phyloP scores from a whole-genome alignment of 352 stramenopile species.

The Phytophthora pseudosyringae region DNA sequence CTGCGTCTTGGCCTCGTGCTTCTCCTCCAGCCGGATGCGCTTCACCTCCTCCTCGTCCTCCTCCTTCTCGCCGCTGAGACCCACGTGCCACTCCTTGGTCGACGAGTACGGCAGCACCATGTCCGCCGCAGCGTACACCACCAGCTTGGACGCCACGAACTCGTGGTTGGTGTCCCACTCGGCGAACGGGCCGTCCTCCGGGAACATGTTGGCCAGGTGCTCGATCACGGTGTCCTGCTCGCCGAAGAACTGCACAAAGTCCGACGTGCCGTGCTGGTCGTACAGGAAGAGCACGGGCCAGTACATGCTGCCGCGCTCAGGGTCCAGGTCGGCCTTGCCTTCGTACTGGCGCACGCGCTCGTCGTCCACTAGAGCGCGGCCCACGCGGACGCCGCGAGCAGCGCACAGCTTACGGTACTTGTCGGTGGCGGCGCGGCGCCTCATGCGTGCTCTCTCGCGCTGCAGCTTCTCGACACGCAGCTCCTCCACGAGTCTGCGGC shows the following conservation, averaged over 20 bases:
- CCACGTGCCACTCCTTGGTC: conserved; percentile 78
- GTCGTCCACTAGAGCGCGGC: conserved; percentile 77
- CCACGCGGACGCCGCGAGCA: conserved; percentile 68
- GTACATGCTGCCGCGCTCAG: conserved; percentile 62
- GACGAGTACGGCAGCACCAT: conserved; percentile 72
- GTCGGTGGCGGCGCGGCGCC: conserved; percentile 66
- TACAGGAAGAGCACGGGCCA: conserved; percentile 90
- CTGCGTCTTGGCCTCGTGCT: conserved; percentile 80
- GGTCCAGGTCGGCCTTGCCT: conserved; percentile 79
- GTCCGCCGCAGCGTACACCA: conserved; percentile 76
- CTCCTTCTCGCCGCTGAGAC: conserved; percentile 77
- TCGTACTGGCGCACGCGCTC: conserved; percentile 84
- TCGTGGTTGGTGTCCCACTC: conserved; percentile 77
- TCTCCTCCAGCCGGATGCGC: conserved; percentile 69
- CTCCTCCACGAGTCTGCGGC: conserved; percentile 63
- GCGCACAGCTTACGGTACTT: conserved; percentile 83
- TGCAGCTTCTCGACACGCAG: conserved; percentile 67
- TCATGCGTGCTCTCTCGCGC: conserved; percentile 72
- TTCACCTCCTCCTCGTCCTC: conserved; percentile 67
- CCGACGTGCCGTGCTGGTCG: conserved; percentile 83
- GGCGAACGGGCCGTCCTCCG: conserved; percentile 82
- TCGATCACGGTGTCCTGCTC: conserved; percentile 85
- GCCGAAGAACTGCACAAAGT: conserved; percentile 85
- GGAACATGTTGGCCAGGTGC: conserved; percentile 91
- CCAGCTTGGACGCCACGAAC: conserved; percentile 80